phyloP scores from a whole-genome alignment of 2,329 filamentous ascomycete species.

The Ceratocystiopsis brevicomis region DNA sequence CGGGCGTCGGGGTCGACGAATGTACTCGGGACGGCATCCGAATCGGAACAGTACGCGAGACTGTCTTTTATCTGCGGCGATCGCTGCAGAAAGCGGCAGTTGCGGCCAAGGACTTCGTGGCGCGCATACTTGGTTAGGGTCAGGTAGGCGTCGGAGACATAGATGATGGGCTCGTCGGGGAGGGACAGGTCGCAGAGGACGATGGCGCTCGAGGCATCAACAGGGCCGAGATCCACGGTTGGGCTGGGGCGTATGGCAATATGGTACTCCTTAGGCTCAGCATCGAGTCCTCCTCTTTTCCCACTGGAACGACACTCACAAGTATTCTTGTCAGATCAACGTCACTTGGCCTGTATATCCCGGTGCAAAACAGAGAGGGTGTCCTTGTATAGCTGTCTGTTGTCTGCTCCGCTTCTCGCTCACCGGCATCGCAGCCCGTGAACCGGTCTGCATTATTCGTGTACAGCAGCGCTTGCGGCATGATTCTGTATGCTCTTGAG shows the following conservation, averaged over 20 bases:
- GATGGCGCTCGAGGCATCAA: constrained; percentile 71
- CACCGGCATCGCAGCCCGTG: neutral
- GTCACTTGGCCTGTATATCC: constrained; percentile 3
- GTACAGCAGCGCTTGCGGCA: too few relatives aligned
- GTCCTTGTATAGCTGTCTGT: neutral
- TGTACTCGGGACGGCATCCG: too few relatives aligned
- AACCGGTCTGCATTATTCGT: too few relatives aligned
- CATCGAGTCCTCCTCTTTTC: too few relatives aligned
- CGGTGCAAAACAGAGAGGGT: constrained; percentile 1
- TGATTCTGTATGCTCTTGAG: too few relatives aligned
- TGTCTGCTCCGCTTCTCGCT: neutral
- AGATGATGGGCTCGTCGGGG: constrained; percentile 63
- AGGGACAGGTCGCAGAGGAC: constrained; percentile 61
- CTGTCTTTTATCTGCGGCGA: constrained; percentile 26
- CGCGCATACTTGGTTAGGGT: constrained; percentile 60
- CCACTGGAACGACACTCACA: neutral
- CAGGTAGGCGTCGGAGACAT: constrained; percentile 65
- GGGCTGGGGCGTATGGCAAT: constrained; percentile 55
- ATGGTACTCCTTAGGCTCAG: constrained; percentile 12
- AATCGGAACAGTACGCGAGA: too few relatives aligned
- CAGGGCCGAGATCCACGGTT: constrained; percentile 58
- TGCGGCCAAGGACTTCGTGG: constrained; percentile 56
- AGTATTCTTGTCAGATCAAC: constrained; percentile 5
- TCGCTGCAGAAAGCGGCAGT: constrained; percentile 70
- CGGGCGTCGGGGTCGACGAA: constrained; percentile 14